Evolutionary conservation across 148 eudicot species (phyloP), one percentile per base, ranked within the genome.

Genomic region (Gaultheria prostrata): DNA sequence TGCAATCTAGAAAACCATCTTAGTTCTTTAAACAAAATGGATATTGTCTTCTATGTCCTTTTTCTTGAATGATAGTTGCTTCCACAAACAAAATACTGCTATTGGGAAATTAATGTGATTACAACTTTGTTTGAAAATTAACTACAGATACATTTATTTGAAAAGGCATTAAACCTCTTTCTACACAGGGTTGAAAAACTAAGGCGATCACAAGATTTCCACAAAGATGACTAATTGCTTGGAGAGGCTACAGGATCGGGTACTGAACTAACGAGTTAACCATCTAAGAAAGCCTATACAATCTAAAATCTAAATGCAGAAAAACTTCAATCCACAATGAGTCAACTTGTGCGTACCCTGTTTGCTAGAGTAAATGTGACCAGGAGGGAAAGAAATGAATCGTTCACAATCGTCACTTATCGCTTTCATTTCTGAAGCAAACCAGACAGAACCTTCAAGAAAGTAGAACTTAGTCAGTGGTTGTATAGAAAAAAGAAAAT

Each of bases 401-500:
- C 93, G 85, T 83, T 95, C 98, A 86, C 98, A 95, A 84, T 95
- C 98, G 91, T 95, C 98, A 88, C 95, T 94, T 76, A 95, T 74
- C 21, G 98, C 98, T 84, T 95, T 95, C 98, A 95, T 93, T 87
- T 95, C 98, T 74, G 97, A 95, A 46, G 98, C 92, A 89, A 95
- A 95, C 98, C 98, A 95, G 80, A 91, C 89, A 1, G 98, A 94
- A 84, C 98, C 98, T 94, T 93, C 83, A 89, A 43, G 83, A 24
- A 69, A 39, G 35, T 53, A 56, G 43, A 39, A 24, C 54, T 73
- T 4, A 10, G 1, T 73, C 51, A 73, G 56, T 73, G 8, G 14
- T 50, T 13, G 13, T 12, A 35, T 15, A 28, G 8, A 9, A 24
- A 33, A 63, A 32, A 80, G 2, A 39, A 71, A 73, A 35, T 32